Conservation (phyloP, 805 yeast species). For the Kodamaea hsintzibuensis region DNA sequence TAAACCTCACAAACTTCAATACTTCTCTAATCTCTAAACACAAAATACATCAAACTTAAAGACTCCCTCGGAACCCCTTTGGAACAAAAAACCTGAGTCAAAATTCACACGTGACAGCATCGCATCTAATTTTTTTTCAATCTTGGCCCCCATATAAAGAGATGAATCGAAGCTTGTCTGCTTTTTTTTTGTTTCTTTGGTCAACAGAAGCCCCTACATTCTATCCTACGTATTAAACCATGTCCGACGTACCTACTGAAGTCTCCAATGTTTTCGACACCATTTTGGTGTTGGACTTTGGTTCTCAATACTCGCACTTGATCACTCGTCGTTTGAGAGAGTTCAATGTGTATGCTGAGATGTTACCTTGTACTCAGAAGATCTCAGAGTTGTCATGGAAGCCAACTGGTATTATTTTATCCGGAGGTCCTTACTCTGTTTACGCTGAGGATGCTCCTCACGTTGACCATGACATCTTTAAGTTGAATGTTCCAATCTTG, state of each 20-base stretch:
- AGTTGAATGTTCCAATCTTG: constrained; percentile 87
- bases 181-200: constrained; percentile 2
- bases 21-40: not conserved
- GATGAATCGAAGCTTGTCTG: not conserved
- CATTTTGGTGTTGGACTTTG: constrained; percentile 94
- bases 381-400: constrained; percentile 88
- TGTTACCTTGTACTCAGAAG: constrained; percentile 99
- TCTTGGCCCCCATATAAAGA: constrained; percentile 2
- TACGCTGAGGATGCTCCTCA: constrained; percentile 96
- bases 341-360: constrained; percentile 96
- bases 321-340: constrained; percentile 97
- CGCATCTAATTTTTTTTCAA: constrained; percentile 5
- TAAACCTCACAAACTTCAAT: no score
- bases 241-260: constrained; percentile 44
- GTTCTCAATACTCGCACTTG: constrained; percentile 96
- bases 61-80: not conserved
- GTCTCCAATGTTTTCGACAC: constrained; percentile 94
- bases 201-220: constrained; percentile 2
- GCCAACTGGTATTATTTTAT: constrained; percentile 93
- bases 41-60: not conserved
- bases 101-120: constrained; percentile 8
- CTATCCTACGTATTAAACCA: not conserved
- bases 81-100: constrained; percentile 2
- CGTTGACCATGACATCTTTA: constrained; percentile 91
- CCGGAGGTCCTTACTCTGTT: constrained; percentile 98